Evolutionary conservation across 257 asterid species (phyloP).

Genomic region (Solanum arcanum): DNA sequence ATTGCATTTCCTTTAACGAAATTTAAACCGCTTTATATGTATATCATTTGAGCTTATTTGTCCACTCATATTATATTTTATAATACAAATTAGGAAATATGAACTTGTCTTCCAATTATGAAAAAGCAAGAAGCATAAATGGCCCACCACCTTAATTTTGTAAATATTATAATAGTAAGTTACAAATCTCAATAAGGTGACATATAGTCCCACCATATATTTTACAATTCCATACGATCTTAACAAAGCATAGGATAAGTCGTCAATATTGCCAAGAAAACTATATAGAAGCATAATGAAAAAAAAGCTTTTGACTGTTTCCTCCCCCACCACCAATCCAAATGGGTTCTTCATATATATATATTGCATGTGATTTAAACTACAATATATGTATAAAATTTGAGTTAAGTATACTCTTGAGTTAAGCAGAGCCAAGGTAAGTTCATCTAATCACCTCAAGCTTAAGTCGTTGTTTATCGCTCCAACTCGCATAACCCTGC

Average conservation of each 20-base stretch:
- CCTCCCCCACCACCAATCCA: neutral
- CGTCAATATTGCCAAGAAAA: neutral
- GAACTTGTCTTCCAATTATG: slow-evolving; percentile 24
- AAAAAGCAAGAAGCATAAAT: slow-evolving; percentile 2
- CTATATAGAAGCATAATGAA: neutral
- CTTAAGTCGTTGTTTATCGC: too few relatives aligned
- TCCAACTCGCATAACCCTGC: too few relatives aligned
- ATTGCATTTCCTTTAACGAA: too few relatives aligned
- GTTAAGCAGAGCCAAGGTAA: too few relatives aligned
- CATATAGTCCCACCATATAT: slow-evolving; percentile 26
- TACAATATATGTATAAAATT: too few relatives aligned
- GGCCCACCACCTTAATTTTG: slow-evolving; percentile 20
- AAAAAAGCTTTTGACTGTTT: neutral
- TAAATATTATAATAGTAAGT: neutral
- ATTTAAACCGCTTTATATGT: too few relatives aligned
- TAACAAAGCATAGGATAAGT: neutral
- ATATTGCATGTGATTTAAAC: too few relatives aligned
- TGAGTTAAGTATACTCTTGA: too few relatives aligned
- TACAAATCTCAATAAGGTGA: slow-evolving; percentile 11
- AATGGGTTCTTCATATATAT: neutral
- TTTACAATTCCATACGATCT: slow-evolving; percentile 3
- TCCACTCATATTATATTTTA: neutral
- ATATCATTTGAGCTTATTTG: neutral
- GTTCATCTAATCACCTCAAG: too few relatives aligned
- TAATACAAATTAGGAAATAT: neutral